Conservation (phyloP, 192 early-diverging fungal species). For the Coemansia sp. region DNA sequence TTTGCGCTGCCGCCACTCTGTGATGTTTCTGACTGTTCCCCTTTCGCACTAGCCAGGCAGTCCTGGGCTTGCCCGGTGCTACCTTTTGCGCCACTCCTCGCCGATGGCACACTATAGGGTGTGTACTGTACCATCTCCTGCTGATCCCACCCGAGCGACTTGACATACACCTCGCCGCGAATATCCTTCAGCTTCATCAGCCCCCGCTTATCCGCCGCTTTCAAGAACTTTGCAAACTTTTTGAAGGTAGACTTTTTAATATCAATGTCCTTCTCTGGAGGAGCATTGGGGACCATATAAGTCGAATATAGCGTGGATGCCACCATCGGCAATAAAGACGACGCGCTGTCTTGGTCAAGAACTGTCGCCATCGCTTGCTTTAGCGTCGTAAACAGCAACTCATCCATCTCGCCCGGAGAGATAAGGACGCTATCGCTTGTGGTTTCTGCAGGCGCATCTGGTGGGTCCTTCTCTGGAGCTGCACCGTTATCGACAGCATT, state of each 20-base stretch:
- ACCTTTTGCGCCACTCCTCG: neutral
- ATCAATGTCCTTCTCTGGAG: constrained; percentile 63
- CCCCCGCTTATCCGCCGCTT: constrained; percentile 82
- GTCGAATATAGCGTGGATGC: constrained; percentile 73
- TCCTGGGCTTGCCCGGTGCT: neutral
- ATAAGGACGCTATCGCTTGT: neutral
- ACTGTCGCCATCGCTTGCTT: constrained; percentile 69
- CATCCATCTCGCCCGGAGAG: constrained; percentile 67
- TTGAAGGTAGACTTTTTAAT: constrained; percentile 84
- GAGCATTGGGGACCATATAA: constrained; percentile 71
- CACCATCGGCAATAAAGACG: constrained; percentile 68
- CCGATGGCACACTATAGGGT: constrained; percentile 23
- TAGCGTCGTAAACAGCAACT: constrained; percentile 66
- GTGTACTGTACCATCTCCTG: constrained; percentile 27
- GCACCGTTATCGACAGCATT: neutral
- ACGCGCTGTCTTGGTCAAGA: constrained; percentile 57
- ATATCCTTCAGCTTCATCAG: constrained; percentile 79
- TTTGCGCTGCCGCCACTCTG: neutral
- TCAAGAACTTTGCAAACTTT: constrained; percentile 86
- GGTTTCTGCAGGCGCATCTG: neutral
- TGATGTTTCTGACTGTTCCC: neutral
- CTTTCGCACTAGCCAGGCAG: neutral
- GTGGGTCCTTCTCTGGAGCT: neutral
- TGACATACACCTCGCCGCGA: constrained; percentile 44
- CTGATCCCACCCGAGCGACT: constrained; percentile 40